Evolutionary conservation across 129 eudicot genomes (phyloP).

Genomic region (Gnaphalium uliginosum): DNA sequence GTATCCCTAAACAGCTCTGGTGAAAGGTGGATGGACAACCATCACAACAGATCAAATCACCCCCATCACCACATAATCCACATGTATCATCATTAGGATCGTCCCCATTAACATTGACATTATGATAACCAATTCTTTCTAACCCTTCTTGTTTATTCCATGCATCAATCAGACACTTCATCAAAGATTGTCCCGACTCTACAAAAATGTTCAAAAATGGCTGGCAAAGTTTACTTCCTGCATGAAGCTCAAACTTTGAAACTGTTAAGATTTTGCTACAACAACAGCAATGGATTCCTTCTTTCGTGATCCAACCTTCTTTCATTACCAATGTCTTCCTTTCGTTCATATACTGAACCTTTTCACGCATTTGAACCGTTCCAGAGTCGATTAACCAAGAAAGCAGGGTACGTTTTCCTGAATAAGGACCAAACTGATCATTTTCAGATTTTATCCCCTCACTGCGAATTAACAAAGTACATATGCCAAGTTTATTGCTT

Average conservation of each 20-base stretch:
- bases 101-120: constrained; percentile 66
- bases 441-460: constrained; percentile 53
- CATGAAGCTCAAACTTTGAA: constrained; percentile 93
- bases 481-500: constrained; percentile 66
- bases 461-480: constrained; percentile 71
- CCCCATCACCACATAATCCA: constrained; percentile 91
- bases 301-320: constrained; percentile 95
- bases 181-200: constrained; percentile 69
- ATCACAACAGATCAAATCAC: constrained; percentile 92
- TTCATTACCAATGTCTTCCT: constrained; percentile 71
- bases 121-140: constrained; percentile 49
- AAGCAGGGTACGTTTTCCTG: constrained; percentile 74
- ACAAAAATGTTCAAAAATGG: constrained; percentile 70
- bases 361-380: constrained; percentile 60
- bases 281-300: constrained; percentile 93
- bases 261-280: constrained; percentile 82
- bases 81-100: constrained; percentile 94
- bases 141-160: constrained; percentile 87
- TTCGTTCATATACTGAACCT: constrained; percentile 82
- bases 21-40: constrained; percentile 95
- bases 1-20: constrained; percentile 77
- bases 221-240: constrained; percentile 81
- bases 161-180: constrained; percentile 83
- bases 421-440: constrained; percentile 67
- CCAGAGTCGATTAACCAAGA: constrained; percentile 86